Percentiles rank a stretch among this genome's conserved stretches.
These are phyloP conservation scores for Plantago major DNA, from an alignment of 257 asterid species.

Conservation along the genomic window DNA sequence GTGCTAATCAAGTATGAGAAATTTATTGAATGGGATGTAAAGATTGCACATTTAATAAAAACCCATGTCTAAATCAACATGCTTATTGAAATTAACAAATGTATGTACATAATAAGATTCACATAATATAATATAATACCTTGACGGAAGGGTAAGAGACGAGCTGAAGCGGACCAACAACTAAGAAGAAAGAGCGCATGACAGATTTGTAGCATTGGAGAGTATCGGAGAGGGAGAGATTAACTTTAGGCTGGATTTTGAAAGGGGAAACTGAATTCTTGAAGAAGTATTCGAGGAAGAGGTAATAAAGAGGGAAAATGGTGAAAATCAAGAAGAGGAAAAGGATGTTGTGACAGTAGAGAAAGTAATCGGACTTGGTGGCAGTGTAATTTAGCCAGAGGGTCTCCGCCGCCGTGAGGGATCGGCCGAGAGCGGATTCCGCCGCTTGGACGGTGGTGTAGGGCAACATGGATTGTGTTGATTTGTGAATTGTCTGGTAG, in stretches of 20 bases:
- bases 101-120: background rate
- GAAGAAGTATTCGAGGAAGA: slow-evolving; percentile 54
- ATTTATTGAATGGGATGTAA: background rate
- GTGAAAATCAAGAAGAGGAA: slow-evolving; percentile 81
- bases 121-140: slow-evolving; percentile 25
- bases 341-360: slow-evolving; percentile 83
- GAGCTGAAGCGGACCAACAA: slow-evolving; percentile 92
- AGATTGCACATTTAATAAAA: slow-evolving; percentile 16
- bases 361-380: slow-evolving; percentile 78
- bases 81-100: background rate
- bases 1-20: too few species aligned
- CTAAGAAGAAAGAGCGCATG: slow-evolving; percentile 78
- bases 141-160: slow-evolving; percentile 75
- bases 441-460: slow-evolving; percentile 71
- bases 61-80: slow-evolving; percentile 5
- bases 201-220: slow-evolving; percentile 75
- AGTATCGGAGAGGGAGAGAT: slow-evolving; percentile 50
- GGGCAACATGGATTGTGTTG: slow-evolving; percentile 54
- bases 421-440: slow-evolving; percentile 64
- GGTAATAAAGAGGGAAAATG: slow-evolving; percentile 59
- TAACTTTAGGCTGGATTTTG: slow-evolving; percentile 85
- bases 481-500: background rate
- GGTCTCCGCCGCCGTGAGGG: slow-evolving; percentile 66
- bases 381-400: slow-evolving; percentile 85
- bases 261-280: slow-evolving; percentile 30